phyloP scores from a whole-genome alignment of 495 filamentous ascomycete species.

The Arthonia radiata region DNA sequence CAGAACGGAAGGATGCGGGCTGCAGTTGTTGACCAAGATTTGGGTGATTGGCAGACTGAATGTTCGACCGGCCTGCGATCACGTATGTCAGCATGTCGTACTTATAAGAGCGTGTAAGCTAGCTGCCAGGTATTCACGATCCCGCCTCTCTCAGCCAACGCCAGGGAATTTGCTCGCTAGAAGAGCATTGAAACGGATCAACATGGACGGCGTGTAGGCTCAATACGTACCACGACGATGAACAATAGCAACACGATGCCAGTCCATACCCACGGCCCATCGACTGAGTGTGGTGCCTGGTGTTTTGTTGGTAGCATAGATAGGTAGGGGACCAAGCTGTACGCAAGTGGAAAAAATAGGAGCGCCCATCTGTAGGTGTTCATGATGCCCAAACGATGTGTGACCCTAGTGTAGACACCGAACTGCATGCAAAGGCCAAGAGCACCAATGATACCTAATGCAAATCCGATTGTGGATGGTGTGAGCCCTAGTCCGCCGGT shows the following conservation, averaged over 20 bases:
- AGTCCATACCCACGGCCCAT: slow-evolving; percentile 17
- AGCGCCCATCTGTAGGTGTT: slow-evolving; percentile 31
- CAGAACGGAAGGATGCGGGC: slow-evolving; percentile 33
- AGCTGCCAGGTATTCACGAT: too few species aligned
- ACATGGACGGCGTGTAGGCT: too few species aligned
- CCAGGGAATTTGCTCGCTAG: too few species aligned
- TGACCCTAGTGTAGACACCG: slow-evolving; percentile 39
- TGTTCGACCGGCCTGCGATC: slow-evolving; percentile 42
- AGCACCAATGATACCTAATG: slow-evolving; percentile 42
- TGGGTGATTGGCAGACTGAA: slow-evolving; percentile 44
- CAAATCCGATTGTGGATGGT: slow-evolving; percentile 41
- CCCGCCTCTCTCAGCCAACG: too few species aligned
- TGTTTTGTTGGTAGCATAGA: slow-evolving; percentile 33
- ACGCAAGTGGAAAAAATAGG: slow-evolving; percentile 39
- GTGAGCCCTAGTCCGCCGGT: slow-evolving; percentile 45
- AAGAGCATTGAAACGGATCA: too few species aligned
- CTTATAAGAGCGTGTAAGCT: too few species aligned
- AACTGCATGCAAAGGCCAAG: slow-evolving; percentile 46
- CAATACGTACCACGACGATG: slow-evolving; percentile 44
- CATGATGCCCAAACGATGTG: slow-evolving; percentile 33
- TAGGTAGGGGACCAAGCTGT: slow-evolving; percentile 41
- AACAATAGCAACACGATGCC: slow-evolving; percentile 37
- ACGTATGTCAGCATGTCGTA: too few species aligned
- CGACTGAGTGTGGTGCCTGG: slow-evolving; percentile 21
- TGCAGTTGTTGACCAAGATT: slow-evolving; percentile 44